Evolutionary conservation across 345 rosid species (phyloP).

Genomic region (thale cress (Arabidopsis thaliana)): TAIR10.1 NC_003070.9:23840501-23841000

Average conservation of each 20-base stretch:
- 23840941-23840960: constrained; percentile 19
- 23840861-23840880: background rate
- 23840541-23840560: too few species aligned
- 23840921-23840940: constrained; percentile 27
- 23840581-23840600: background rate
- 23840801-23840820: background rate
- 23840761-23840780: background rate
- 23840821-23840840: background rate
- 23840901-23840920: background rate
- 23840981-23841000: background rate
- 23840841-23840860: background rate
- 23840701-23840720: background rate
- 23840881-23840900: background rate
- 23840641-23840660: background rate
- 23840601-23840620: background rate
- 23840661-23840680: background rate
- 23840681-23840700: background rate
- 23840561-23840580: too few species aligned
- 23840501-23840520: too few species aligned
- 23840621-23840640: background rate
- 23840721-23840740: background rate
- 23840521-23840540: too few species aligned
- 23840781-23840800: background rate
- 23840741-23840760: background rate
- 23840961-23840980: constrained; percentile 21